phyloP scores from a whole-genome alignment of 1,284 basidiomycete species.

The Pseudozyma tsukubaensis region DNA sequence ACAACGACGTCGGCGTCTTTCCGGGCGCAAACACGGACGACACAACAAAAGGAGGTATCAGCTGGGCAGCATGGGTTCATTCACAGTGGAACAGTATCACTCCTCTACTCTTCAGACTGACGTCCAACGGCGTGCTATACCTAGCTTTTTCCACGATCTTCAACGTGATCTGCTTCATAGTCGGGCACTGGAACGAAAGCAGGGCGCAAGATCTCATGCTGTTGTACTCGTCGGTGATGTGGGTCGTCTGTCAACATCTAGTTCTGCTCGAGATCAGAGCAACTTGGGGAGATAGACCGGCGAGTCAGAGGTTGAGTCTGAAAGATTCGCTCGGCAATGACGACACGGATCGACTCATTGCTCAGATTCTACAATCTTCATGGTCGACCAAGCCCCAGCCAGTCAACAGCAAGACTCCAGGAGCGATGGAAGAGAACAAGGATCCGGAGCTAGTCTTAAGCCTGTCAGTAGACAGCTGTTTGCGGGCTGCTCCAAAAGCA shows the following conservation, averaged over 20 bases:
- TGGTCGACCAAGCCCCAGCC: constrained; percentile 17
- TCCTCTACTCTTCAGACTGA: constrained; percentile 47
- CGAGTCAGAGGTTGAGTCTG: not conserved
- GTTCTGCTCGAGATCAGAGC: constrained; percentile 50
- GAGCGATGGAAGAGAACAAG: not conserved
- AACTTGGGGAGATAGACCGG: constrained; percentile 27
- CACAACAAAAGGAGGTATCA: not conserved
- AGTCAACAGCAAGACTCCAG: not conserved
- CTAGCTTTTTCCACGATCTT: constrained; percentile 49
- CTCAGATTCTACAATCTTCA: constrained; percentile 19
- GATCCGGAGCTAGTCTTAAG: constrained; percentile 22
- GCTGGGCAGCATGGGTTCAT: constrained; percentile 17
- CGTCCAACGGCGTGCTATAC: constrained; percentile 55
- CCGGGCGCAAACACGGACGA: constrained; percentile 9
- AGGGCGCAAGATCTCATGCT: constrained; percentile 50
- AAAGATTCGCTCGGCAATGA: constrained; percentile 1
- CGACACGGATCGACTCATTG: constrained; percentile 29
- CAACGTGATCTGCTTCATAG: constrained; percentile 53
- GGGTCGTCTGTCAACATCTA: constrained; percentile 53
- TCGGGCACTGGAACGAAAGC: constrained; percentile 29
- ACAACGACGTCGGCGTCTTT: constrained; percentile 22
- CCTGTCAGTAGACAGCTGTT: constrained; percentile 25
- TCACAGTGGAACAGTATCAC: constrained; percentile 41
- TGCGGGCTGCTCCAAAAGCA: not conserved
- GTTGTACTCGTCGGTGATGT: constrained; percentile 55